Evolutionary conservation across 768 basidiomycete genomes (phyloP), one percentile per base, ranked within the genome.

Genomic region (Rhodotorula sphaerocarpa): DNA sequence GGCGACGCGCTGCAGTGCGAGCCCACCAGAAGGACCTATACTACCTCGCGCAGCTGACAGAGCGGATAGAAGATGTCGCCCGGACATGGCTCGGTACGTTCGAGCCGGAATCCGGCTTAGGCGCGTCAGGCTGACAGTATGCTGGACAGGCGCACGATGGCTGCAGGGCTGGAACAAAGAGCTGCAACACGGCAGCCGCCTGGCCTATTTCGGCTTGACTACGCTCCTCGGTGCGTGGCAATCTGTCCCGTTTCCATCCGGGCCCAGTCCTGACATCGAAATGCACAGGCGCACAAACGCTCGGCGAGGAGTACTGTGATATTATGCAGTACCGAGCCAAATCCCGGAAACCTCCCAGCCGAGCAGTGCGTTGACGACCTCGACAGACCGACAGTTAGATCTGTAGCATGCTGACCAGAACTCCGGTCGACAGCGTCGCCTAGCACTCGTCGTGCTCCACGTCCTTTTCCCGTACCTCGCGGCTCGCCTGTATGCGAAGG

Each of bases 1-100:
- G 3, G 0, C 11, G 5, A 0, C 2, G 5, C 20, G 2, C 16
- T 16, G 30, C 63, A 73, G 72, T 73, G 28, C 69, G 72, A 14
- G 70, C 72, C 27, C 68, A 68, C 56, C 72, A 73, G 61, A 73
- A 73, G 57, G 72, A 73, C 50, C 63, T 71, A 2, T 73, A 71
- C 61, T 73, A 73, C 45, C 62, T 70, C 39, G n/a, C 57, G 16
- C 59, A 69, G 47, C 65, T 73, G 23, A 50, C 47, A n/a, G 67
- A 71, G 27, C 64, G 66, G 45, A 28, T 71, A 16, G 69, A 73
- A 56, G 67, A 70, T 25, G 61, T 71, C 10, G 34, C 53, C 14
- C 23, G 69, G 34, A 60, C 61, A 0, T 34, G 70, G 11, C 36
- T 73, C 4, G 72, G 72, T 73, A 16, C n/a, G 60, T 6, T 7